Percentiles rank a stretch among this genome's conserved stretches.
These are phyloP conservation scores for Quercus suber DNA, from an alignment of 306 rosid species.

Conservation along the genomic window DNA sequence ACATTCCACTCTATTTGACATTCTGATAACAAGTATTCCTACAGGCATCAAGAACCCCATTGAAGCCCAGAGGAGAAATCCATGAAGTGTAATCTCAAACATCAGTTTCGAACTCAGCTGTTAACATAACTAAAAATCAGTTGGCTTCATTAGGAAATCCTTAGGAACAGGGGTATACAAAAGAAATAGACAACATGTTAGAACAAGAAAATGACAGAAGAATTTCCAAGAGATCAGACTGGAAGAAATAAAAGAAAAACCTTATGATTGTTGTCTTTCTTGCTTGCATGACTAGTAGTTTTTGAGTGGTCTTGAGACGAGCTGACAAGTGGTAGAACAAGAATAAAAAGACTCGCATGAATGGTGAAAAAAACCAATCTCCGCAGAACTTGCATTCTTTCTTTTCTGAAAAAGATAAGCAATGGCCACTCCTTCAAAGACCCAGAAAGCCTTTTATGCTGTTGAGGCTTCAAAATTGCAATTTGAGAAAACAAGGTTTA, in stretches of 20 bases:
- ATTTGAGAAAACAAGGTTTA: not conserved
- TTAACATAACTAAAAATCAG: not conserved
- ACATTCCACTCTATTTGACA: slow-evolving; percentile 52
- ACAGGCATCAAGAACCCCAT: slow-evolving; percentile 93
- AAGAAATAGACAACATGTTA: not conserved
- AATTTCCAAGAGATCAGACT: not conserved
- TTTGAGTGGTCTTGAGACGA: slow-evolving; percentile 49
- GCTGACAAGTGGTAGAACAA: slow-evolving; percentile 28
- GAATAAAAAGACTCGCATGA: slow-evolving; percentile 34
- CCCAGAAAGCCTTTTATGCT: slow-evolving; percentile 5
- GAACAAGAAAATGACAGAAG: not conserved
- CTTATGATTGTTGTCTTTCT: slow-evolving; percentile 35
- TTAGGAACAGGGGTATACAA: not conserved
- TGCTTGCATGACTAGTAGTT: slow-evolving; percentile 16
- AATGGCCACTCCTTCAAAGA: slow-evolving; percentile 12
- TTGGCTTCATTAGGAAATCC: slow-evolving; percentile 2
- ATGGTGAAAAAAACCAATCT: slow-evolving; percentile 41
- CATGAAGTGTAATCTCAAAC: slow-evolving; percentile 65
- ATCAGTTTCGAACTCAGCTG: slow-evolving; percentile 56
- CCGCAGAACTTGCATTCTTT: slow-evolving; percentile 37
- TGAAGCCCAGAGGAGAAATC: slow-evolving; percentile 88
- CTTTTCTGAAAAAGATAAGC: slow-evolving; percentile 10
- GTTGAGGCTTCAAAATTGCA: not conserved
- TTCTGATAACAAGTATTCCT: slow-evolving; percentile 74
- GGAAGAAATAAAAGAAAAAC: slow-evolving; percentile 22